Evolutionary conservation across 768 basidiomycete species (phyloP).

Genomic region (Gloeostereum incarnatum): DNA sequence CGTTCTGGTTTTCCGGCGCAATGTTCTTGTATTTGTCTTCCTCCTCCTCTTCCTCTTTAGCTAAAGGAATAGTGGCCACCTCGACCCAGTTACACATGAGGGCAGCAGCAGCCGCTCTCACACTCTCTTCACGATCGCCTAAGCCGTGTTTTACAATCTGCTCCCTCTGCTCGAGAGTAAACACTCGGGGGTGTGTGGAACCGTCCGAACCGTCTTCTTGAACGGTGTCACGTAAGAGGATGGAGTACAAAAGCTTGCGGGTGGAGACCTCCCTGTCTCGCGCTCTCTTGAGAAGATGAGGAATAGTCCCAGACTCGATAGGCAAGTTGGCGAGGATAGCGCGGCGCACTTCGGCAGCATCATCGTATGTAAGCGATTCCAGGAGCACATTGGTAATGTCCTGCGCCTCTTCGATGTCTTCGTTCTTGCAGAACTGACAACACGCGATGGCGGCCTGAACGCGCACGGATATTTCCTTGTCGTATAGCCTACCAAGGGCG

Average conservation of each 20-base stretch:
- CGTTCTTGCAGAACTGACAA: constrained; percentile 64
- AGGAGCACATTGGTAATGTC: constrained; percentile 54
- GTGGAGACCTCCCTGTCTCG: constrained; percentile 71
- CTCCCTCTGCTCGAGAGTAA: constrained; percentile 70
- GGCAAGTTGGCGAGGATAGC: constrained; percentile 68
- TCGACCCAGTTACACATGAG: constrained; percentile 77
- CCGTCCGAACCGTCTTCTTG: constrained; percentile 26
- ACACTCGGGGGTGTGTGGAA: constrained; percentile 50
- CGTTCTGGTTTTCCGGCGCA: constrained; percentile 12
- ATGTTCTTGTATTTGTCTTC: constrained; percentile 13
- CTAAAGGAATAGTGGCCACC: constrained; percentile 24
- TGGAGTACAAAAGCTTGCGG: constrained; percentile 65
- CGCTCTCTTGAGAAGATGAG: constrained; percentile 62
- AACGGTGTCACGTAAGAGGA: constrained; percentile 39
- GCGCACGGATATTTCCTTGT: constrained; percentile 73
- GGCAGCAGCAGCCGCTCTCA: constrained; percentile 62
- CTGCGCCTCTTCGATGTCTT: constrained; percentile 46
- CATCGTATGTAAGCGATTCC: neutral
- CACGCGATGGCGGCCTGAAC: constrained; percentile 76
- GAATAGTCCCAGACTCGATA: constrained; percentile 42
- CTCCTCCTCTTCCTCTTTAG: constrained; percentile 24
- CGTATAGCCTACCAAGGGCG: constrained; percentile 64
- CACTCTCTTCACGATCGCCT: constrained; percentile 72
- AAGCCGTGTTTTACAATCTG: constrained; percentile 74
- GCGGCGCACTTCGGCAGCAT: constrained; percentile 74